Percentiles rank a stretch among this genome's conserved stretches.
Conservation (phyloP, 2,329 filamentous ascomycete genomes). For the Ascochyta lentis region DNA sequence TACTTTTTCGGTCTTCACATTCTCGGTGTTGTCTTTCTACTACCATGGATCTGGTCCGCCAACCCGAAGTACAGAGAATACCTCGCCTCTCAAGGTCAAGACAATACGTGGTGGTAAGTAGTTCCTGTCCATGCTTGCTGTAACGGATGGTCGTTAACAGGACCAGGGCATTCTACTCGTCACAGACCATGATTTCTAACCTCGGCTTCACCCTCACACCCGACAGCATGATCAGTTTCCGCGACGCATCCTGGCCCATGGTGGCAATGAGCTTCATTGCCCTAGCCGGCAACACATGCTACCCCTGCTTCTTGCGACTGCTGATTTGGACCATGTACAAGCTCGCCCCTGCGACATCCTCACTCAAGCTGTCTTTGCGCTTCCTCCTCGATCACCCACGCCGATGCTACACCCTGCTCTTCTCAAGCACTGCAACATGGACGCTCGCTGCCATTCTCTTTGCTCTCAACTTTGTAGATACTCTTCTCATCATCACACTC, state of each 20-base stretch:
- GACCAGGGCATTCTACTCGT: constrained; percentile 42
- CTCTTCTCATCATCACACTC: constrained; percentile 18
- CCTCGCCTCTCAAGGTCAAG: constrained; percentile 52
- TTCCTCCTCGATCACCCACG: constrained; percentile 69
- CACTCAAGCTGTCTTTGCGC: constrained; percentile 54
- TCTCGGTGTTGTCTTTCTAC: constrained; percentile 55
- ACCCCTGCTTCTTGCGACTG: constrained; percentile 64
- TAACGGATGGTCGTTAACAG: not conserved
- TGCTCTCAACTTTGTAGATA: constrained; percentile 60
- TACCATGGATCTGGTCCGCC: constrained; percentile 54
- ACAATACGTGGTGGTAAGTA: constrained; percentile 59
- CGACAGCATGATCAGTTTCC: constrained; percentile 66
- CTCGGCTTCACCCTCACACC: constrained; percentile 62
- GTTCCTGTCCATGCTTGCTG: too few relatives aligned
- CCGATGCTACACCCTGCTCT: constrained; percentile 67
- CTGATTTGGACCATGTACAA: constrained; percentile 63
- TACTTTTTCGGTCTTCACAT: constrained; percentile 59
- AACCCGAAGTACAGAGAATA: constrained; percentile 54
- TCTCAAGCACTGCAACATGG: constrained; percentile 65
- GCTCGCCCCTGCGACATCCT: constrained; percentile 45
- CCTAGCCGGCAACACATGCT: constrained; percentile 61
- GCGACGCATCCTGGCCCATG: constrained; percentile 53
- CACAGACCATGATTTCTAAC: constrained; percentile 60
- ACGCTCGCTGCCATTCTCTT: constrained; percentile 59
- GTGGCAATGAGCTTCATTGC: constrained; percentile 58